Evolutionary conservation across 2,329 filamentous ascomycete species (phyloP).

Genomic region (Hymenoscyphus salicellus): DNA sequence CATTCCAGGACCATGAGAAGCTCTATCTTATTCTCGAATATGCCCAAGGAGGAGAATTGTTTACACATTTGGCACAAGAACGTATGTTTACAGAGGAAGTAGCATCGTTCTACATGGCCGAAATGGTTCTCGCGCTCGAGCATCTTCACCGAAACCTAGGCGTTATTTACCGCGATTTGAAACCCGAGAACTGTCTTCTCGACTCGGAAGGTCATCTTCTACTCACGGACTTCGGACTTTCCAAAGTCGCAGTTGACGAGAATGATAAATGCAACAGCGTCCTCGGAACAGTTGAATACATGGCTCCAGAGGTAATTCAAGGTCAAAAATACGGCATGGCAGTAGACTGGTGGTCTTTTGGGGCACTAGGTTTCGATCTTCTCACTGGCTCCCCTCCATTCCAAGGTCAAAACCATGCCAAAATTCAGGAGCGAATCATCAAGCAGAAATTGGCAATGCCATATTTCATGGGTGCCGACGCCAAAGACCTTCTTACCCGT

Average conservation of each 20-base stretch:
- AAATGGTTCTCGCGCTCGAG: slow-evolving; percentile 91
- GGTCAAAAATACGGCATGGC: slow-evolving; percentile 88
- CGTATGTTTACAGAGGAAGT: slow-evolving; percentile 91
- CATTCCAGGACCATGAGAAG: slow-evolving; percentile 97
- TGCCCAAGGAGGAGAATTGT: slow-evolving; percentile 92
- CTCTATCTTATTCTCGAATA: slow-evolving; percentile 97
- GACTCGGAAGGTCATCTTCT: slow-evolving; percentile 89
- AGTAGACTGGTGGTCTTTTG: slow-evolving; percentile 98
- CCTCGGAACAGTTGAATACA: slow-evolving; percentile 95
- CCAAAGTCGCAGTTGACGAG: slow-evolving; percentile 83
- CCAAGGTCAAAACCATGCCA: slow-evolving; percentile 83
- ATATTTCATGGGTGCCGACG: slow-evolving; percentile 86
- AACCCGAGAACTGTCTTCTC: slow-evolving; percentile 94
- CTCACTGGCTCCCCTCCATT: slow-evolving; percentile 92
- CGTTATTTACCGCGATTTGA: slow-evolving; percentile 93
- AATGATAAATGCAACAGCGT: slow-evolving; percentile 76
- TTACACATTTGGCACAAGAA: slow-evolving; percentile 89
- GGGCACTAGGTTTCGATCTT: slow-evolving; percentile 86
- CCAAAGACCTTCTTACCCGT: slow-evolving; percentile 88
- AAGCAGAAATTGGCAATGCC: slow-evolving; percentile 87
- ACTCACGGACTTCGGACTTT: slow-evolving; percentile 93
- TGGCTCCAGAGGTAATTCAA: slow-evolving; percentile 92
- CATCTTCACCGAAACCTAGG: slow-evolving; percentile 90
- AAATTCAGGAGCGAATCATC: slow-evolving; percentile 93
- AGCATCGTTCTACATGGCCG: slow-evolving; percentile 96